Evolutionary conservation across 192 early-diverging fungal genomes (phyloP).

Genomic region (Coemansia sp.): DNA sequence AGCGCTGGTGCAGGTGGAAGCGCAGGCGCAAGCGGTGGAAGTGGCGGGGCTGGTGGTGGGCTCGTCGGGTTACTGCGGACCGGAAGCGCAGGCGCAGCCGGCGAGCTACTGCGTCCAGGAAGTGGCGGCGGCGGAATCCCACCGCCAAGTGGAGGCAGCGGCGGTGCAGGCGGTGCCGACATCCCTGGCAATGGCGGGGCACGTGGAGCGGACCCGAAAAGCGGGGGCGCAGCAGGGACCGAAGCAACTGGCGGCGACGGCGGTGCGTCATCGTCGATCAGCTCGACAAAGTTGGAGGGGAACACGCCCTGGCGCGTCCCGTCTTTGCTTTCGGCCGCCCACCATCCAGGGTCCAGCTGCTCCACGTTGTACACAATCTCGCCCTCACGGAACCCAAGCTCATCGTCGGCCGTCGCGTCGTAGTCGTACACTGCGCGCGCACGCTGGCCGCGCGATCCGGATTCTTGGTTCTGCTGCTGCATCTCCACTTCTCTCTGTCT

Average conservation of each 20-base stretch:
- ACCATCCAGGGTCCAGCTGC: conserved; percentile 89
- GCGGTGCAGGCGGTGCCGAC: conserved; percentile 5
- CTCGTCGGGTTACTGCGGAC: not conserved
- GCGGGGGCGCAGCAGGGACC: not conserved
- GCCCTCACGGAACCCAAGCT: conserved; percentile 80
- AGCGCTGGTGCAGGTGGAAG: conserved; percentile 1
- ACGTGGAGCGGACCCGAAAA: not conserved
- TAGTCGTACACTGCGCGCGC: conserved; percentile 74
- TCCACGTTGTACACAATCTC: conserved; percentile 78
- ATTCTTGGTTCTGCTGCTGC: conserved; percentile 14
- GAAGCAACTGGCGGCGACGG: not conserved
- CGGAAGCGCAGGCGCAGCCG: conserved; percentile 16
- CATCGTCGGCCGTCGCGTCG: conserved; percentile 77
- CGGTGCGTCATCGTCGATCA: conserved; percentile 42
- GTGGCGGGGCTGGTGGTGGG: conserved; percentile 3
- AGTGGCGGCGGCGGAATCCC: not conserved
- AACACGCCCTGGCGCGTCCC: conserved; percentile 77
- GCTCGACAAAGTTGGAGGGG: conserved; percentile 71
- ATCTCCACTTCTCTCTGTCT: conserved; percentile 8
- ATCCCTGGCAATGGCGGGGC: conserved; percentile 2
- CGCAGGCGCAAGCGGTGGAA: not conserved
- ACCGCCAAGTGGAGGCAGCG: conserved; percentile 16
- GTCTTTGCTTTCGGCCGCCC: conserved; percentile 78
- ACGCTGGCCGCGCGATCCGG: conserved; percentile 12
- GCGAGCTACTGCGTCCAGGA: conserved; percentile 3